These are phyloP conservation scores for Tolypocladium endophyticum DNA, from an alignment of 2,329 filamentous ascomycete genomes.

Conservation along the genomic window DNA sequence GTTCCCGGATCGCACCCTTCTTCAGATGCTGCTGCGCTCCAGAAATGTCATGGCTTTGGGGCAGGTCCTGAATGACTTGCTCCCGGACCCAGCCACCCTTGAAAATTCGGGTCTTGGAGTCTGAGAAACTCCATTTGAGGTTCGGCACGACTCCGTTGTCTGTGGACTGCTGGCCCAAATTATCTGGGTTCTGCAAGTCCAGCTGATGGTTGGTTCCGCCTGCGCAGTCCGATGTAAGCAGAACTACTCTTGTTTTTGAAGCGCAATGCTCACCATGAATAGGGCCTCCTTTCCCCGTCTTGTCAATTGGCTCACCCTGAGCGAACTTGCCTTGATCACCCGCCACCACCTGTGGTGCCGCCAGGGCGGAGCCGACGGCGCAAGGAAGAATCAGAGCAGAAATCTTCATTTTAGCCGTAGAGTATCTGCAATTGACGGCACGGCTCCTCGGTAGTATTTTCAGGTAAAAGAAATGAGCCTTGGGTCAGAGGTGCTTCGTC, in stretches of 20 bases:
- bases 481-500: too few species aligned
- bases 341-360: slow-evolving; percentile 9
- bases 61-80: slow-evolving; percentile 57
- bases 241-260: background rate
- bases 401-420: background rate
- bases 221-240: slow-evolving; percentile 13
- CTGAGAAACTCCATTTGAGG: slow-evolving; percentile 59
- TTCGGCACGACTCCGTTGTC: slow-evolving; percentile 56
- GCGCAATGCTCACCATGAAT: slow-evolving; percentile 36
- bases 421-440: background rate
- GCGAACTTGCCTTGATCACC: slow-evolving; percentile 24
- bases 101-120: slow-evolving; percentile 52
- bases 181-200: slow-evolving; percentile 53
- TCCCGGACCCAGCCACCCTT: slow-evolving; percentile 57
- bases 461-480: too few species aligned
- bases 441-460: too few species aligned
- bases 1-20: slow-evolving; percentile 54
- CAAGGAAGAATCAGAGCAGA: slow-evolving; percentile 2
- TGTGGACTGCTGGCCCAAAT: slow-evolving; percentile 49
- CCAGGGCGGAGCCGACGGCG: slow-evolving; percentile 4
- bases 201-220: slow-evolving; percentile 53
- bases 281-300: slow-evolving; percentile 45
- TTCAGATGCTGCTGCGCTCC: slow-evolving; percentile 58
- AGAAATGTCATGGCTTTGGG: slow-evolving; percentile 54
- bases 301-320: slow-evolving; percentile 45